Base-by-base conservation (phyloP, 2,329 filamentous ascomycete species). In the Penicillium vulpinum region DNA sequence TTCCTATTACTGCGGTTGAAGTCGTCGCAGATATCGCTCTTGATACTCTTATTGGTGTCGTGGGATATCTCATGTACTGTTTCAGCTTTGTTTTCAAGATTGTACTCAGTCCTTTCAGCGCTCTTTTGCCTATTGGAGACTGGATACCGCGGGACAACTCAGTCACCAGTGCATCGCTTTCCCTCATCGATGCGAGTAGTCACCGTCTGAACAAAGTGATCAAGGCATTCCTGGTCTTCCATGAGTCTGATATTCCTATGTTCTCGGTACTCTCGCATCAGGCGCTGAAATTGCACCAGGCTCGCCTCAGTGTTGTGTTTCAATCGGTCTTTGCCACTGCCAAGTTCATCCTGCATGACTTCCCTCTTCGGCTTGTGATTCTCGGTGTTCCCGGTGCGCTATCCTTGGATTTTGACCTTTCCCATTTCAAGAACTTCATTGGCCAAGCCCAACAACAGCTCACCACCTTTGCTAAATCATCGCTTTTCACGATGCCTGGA, bases 251-350 rank as follows among this genome's bases (percentile, higher is more conserved):
- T 67, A 84, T 92, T 54, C 88, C 88, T 49, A 86, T 88, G 66
- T 92, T 92, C 66, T 92, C 89, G 0, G 86, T 88, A 43, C 78
- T 89, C 63, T 91, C 89, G 56, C 89, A 92, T 67, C 85, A 87
- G 57, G 87, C 89, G 9, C 76, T 92, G 33, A 77, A 85, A 39
- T 73, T 79, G 4, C 78, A 91, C 56, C 86, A 89, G 68, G 74
- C 74, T 31, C 77, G 83, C 31, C 72, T 88, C 29, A 68, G 71
- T 4, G 64, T 72, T 11, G 66, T 78, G 0, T 64, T 83, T 7
- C 70, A 75, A 2, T 66, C 73, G 5, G 51, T 81, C 1, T 78
- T 77, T 21, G 62, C 68, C 5, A 57, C 71, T 0, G 39, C 81
- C 1, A 70, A 76, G 5, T 81, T 82, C 39, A n/a, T 76, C n/a